Base-by-base conservation (phyloP, 106 monocot genomes). In the Gastrodia elata region DNA sequence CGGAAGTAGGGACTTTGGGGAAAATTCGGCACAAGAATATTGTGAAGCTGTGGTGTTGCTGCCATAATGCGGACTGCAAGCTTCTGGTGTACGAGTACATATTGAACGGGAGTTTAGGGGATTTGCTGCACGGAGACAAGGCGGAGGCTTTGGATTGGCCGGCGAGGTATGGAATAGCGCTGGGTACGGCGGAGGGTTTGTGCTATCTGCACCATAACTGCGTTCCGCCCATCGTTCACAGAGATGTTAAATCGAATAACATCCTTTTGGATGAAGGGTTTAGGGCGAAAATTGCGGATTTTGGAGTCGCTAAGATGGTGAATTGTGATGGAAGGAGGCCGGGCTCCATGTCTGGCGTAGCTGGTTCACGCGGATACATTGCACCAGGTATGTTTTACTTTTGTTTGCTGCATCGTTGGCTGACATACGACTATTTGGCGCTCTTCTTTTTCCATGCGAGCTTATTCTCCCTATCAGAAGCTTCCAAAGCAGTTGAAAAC, bases 11-110 rank as follows among this genome's bases (percentile, higher is more conserved):
- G 11, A 95, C 91, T 25, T 65, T 91, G 30, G 91, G 91, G 4
- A 95, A 87, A 82, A 85, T 95, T 44, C 78, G 89, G 55, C 94
- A 95, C 68, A 89, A 87, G 74, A 91, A 89, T 69, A 95, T 95
- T 18, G 94, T 95, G 34, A 95, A 79, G 75, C 75, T 91, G 2
- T 95, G 87, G 89, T 95, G 94, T 35, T 82, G 83, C 71, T 95
- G 89, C 78, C 73, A 34, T n/a, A 82, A 91, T 73, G 80, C 80
- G 76, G 89, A 87, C 27, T 82, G 59, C 71, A 86, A 85, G 74
- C 77, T 94, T 0, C 79, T 94, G 34, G 94, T 94, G 0, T 94
- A 89, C 16, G 94, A 94, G 81, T 87, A 91, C 78, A 94, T 94
- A 91, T 82, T 84, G 0, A 94, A 94, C 35, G 94, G 94, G 8